A percentile compares a stretch with the other conserved stretches of the same genome.
Conservation (phyloP, 495 filamentous ascomycete genomes). For the Aspergillus biplanus region DNA sequence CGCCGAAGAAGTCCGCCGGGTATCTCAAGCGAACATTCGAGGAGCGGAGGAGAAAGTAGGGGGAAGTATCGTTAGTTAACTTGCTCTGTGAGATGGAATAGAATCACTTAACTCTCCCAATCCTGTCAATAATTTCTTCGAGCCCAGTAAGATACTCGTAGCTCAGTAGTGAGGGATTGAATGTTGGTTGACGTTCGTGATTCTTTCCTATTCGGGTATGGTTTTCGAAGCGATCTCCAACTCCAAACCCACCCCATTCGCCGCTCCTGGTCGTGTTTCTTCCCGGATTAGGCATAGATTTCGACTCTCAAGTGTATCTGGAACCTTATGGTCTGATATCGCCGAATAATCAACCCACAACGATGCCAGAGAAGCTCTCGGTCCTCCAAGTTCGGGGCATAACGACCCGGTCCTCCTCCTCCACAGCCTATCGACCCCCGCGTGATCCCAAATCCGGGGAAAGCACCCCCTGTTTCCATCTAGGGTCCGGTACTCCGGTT, state of each 20-base stretch:
- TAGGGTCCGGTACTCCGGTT: neutral
- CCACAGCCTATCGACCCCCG: neutral
- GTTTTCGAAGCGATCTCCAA: neutral
- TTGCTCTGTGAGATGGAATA: too few relatives aligned
- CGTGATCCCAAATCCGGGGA: neutral
- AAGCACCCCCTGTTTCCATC: neutral
- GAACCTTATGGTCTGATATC: too few relatives aligned
- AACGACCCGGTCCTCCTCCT: too few relatives aligned
- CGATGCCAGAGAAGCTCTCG: too few relatives aligned
- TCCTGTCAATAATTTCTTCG: too few relatives aligned
- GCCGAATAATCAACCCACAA: too few relatives aligned
- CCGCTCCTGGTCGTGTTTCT: neutral
- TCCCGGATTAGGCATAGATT: constrained; percentile 2
- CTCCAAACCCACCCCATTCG: neutral
- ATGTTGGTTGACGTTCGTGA: neutral
- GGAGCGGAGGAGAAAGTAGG: neutral
- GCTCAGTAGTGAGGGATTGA: too few relatives aligned
- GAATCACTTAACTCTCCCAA: too few relatives aligned
- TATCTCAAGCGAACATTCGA: constrained; percentile 9
- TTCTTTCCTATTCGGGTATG: neutral
- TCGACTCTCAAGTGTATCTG: neutral
- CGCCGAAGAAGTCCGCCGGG: constrained; percentile 16
- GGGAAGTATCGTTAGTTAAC: neutral
- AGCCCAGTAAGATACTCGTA: too few relatives aligned
- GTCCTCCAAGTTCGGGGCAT: too few relatives aligned